Evolutionary conservation across 1,139 yeast genomes (phyloP).

Genomic region (Candida tropicalis): DNA sequence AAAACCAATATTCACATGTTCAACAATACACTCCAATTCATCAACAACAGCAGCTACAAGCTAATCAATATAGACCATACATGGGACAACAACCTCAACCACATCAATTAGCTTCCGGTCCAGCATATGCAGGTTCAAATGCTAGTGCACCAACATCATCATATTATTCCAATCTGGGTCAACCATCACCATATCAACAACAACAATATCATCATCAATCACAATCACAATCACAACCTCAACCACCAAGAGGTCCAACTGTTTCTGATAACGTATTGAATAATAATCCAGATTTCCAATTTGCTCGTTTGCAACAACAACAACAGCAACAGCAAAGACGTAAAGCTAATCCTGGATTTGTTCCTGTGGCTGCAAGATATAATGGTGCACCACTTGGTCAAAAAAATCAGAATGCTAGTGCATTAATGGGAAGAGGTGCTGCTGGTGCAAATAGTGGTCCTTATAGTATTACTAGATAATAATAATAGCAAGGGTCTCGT

Average conservation of each 20-base stretch:
- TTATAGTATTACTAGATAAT: conserved; percentile 21
- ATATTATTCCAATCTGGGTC: conserved; percentile 6
- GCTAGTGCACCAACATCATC: neutral
- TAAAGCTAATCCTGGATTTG: conserved; percentile 24
- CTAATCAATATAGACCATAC: conserved; percentile 15
- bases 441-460: conserved; percentile 22
- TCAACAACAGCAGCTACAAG: conserved; percentile 14
- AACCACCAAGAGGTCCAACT: conserved; percentile 26
- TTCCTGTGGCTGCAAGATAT: conserved; percentile 22
- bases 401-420: conserved; percentile 16
- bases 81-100: conserved; percentile 16
- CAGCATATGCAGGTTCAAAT: neutral
- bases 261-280: conserved; percentile 52
- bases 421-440: conserved; percentile 18
- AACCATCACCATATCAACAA: conserved; percentile 14
- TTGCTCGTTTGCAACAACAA: conserved; percentile 32
- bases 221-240: conserved; percentile 13
- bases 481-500: neutral
- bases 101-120: conserved; percentile 10
- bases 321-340: conserved; percentile 20
- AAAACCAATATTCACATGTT: conserved; percentile 20
- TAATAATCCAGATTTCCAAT: conserved; percentile 61
- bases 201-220: conserved; percentile 15
- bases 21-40: conserved; percentile 12
- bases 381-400: conserved; percentile 9